A percentile compares a stretch with the other conserved stretches of the same genome.
phyloP scores from a whole-genome alignment of 2,329 filamentous ascomycete species.

The Claviceps africana region DNA sequence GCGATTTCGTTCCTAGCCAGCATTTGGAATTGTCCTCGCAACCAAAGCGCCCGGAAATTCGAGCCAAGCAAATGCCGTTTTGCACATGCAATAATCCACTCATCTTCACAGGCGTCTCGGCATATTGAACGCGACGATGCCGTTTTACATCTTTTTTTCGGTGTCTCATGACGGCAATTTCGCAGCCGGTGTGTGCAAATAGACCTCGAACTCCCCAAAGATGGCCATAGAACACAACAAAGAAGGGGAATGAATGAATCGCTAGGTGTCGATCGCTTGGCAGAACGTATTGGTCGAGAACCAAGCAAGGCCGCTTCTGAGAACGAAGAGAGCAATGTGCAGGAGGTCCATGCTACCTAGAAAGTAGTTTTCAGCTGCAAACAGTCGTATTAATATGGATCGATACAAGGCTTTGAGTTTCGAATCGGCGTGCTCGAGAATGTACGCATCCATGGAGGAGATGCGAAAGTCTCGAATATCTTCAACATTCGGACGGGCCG shows the following conservation, averaged over 20 bases:
- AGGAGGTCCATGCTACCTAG: slow-evolving; percentile 20
- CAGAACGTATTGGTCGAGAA: slow-evolving; percentile 1
- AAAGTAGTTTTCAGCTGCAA: slow-evolving; percentile 29
- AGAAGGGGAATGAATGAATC: not conserved
- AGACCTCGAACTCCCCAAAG: not conserved
- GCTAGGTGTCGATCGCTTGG: not conserved
- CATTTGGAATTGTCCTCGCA: not conserved
- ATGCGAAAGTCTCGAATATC: slow-evolving; percentile 35
- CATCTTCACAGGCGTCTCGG: not conserved
- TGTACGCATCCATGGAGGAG: slow-evolving; percentile 37
- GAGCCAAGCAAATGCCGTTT: not conserved
- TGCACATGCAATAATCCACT: not conserved
- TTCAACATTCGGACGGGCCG: slow-evolving; percentile 9
- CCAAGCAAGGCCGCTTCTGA: slow-evolving; percentile 5
- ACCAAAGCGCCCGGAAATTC: not conserved
- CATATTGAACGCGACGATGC: not conserved
- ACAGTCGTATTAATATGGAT: slow-evolving; percentile 24
- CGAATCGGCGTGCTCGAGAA: slow-evolving; percentile 21
- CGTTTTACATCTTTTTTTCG: not conserved
- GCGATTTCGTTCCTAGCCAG: not conserved
- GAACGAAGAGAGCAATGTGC: slow-evolving; percentile 15
- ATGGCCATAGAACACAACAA: not conserved
- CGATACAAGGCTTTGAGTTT: slow-evolving; percentile 21
- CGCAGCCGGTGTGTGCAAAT: too few species aligned
- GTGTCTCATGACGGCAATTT: not conserved